A percentile compares a stretch with the other conserved stretches of the same genome.
Conservation (phyloP, 1,284 basidiomycete species). For the Cutaneotrichosporon curvatum region DNA sequence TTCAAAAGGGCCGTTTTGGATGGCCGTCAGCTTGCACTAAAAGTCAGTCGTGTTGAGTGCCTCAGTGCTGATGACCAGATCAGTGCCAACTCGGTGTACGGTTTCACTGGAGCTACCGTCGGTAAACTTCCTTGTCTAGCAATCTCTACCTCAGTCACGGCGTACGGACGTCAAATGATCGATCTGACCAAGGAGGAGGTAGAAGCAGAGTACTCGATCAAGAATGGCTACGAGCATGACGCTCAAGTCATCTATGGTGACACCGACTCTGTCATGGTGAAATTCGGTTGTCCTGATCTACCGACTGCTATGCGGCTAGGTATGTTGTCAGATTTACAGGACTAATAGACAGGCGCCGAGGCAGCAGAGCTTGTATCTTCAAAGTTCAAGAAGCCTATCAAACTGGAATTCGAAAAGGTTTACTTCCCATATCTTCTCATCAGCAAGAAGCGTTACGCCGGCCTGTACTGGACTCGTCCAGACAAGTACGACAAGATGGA, state of each 20-base stretch:
- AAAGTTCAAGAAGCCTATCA: slow-evolving; percentile 90
- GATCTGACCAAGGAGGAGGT: slow-evolving; percentile 89
- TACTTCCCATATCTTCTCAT: slow-evolving; percentile 95
- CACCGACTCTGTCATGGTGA: slow-evolving; percentile 96
- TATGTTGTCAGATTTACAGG: slow-evolving; percentile 29
- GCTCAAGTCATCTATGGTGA: slow-evolving; percentile 94
- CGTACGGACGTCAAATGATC: slow-evolving; percentile 96
- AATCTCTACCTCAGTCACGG: slow-evolving; percentile 86
- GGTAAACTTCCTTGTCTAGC: slow-evolving; percentile 88
- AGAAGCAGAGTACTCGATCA: slow-evolving; percentile 73
- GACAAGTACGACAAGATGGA: slow-evolving; percentile 99
- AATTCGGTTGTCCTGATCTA: slow-evolving; percentile 81
- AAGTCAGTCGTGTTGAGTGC: slow-evolving; percentile 51
- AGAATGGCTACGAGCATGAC: slow-evolving; percentile 76
- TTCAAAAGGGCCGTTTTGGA: slow-evolving; percentile 91
- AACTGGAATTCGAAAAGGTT: slow-evolving; percentile 96
- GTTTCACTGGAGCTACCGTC: slow-evolving; percentile 90
- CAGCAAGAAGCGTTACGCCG: slow-evolving; percentile 94
- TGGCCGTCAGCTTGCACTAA: slow-evolving; percentile 86
- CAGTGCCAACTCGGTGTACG: slow-evolving; percentile 94
- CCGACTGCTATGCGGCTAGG: slow-evolving; percentile 79
- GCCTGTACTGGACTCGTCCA: slow-evolving; percentile 85
- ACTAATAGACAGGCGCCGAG: slow-evolving; percentile 61
- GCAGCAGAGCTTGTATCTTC: slow-evolving; percentile 87
- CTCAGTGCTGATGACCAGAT: slow-evolving; percentile 54